Evolutionary conservation across 805 yeast species (phyloP).

Genomic region (Kodamaea neixiangensis): DNA sequence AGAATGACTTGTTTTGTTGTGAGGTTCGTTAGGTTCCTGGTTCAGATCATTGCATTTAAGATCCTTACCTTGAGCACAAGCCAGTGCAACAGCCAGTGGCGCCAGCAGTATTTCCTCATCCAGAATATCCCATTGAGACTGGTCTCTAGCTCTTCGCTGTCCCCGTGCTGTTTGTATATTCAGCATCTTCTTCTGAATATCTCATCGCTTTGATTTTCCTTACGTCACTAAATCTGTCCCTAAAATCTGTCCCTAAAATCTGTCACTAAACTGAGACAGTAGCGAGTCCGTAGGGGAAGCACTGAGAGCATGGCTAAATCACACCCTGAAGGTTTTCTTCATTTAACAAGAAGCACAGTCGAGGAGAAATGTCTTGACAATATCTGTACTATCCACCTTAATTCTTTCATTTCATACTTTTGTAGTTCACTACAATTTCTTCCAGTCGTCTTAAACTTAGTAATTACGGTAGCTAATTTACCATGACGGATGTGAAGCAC

Average conservation of each 20-base stretch:
- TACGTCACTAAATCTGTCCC: conserved; percentile 52
- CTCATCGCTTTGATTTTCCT: conserved; percentile 44
- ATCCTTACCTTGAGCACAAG: background rate
- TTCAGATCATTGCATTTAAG: background rate
- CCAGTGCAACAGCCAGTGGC: background rate
- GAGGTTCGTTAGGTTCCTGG: background rate
- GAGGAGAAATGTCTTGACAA: too few relatives aligned
- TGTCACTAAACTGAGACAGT: background rate
- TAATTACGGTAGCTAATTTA: too few relatives aligned
- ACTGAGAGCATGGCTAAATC: too few relatives aligned
- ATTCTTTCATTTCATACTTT: too few relatives aligned
- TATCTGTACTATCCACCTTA: too few relatives aligned
- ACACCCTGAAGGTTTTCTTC: too few relatives aligned
- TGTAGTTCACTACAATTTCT: too few relatives aligned
- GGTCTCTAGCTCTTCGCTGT: background rate
- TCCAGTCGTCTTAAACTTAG: too few relatives aligned
- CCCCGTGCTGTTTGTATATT: conserved; percentile 1
- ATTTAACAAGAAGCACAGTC: too few relatives aligned
- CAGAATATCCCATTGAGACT: conserved; percentile 4
- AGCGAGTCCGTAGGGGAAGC: too few relatives aligned
- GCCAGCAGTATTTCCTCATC: background rate
- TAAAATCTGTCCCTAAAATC: conserved; percentile 15
- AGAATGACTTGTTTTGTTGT: background rate
- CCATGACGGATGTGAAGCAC: too few relatives aligned
- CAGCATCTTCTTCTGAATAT: background rate